A percentile compares a stretch with the other conserved stretches of the same genome.
Conservation (phyloP, 345 rosid genomes). For the Microcos paniculata region DNA sequence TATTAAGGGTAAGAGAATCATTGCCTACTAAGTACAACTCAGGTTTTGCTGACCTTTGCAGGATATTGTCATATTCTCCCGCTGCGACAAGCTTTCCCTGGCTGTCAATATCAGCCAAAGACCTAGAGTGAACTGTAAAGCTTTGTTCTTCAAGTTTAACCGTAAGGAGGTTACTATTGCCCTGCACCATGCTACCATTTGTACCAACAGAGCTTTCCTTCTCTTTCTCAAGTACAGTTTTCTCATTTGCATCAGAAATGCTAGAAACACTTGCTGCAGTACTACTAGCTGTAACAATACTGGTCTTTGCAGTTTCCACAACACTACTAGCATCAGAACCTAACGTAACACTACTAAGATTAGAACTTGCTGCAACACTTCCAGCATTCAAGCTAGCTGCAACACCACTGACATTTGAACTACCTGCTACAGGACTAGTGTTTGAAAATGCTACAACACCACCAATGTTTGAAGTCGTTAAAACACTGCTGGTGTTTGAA, state of each 20-base stretch:
- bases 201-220: constrained; percentile 13
- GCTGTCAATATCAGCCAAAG: constrained; percentile 26
- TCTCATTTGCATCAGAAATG: constrained; percentile 29
- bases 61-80: constrained; percentile 20
- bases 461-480: background rate
- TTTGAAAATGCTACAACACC: constrained; percentile 14
- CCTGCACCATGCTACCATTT: constrained; percentile 12
- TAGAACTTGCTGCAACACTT: constrained; percentile 20
- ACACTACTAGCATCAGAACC: background rate
- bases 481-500: constrained; percentile 13
- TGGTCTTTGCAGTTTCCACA: background rate
- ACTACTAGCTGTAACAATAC: background rate
- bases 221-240: constrained; percentile 14
- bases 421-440: background rate
- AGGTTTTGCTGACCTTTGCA: constrained; percentile 21
- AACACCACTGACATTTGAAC: constrained; percentile 8
- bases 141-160: constrained; percentile 38
- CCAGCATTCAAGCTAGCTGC: constrained; percentile 16
- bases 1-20: constrained; percentile 24
- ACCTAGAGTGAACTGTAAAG: constrained; percentile 21
- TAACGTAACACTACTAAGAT: background rate
- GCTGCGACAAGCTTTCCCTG: constrained; percentile 25
- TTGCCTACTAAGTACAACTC: constrained; percentile 30
- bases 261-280: constrained; percentile 23
- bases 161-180: constrained; percentile 8